Evolutionary conservation across 2,329 filamentous ascomycete species (phyloP).

Genomic region (Alternaria panax): DNA sequence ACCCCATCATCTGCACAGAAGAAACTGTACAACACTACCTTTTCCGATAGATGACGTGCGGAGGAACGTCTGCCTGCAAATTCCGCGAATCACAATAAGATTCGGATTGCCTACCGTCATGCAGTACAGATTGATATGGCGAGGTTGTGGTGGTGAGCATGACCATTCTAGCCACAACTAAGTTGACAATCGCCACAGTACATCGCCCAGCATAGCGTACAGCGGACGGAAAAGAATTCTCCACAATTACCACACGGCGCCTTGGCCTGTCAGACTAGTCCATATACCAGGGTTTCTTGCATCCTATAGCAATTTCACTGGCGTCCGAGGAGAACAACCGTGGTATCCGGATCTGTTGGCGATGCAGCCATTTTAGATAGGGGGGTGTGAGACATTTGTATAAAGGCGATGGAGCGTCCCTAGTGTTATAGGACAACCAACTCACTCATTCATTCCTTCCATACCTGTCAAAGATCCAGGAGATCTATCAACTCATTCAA

Average conservation of each 20-base stretch:
- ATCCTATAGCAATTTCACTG: constrained; percentile 14
- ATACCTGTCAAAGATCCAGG: constrained; percentile 1
- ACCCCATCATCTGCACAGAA: not conserved
- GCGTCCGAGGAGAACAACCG: not conserved
- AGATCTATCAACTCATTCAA: not conserved
- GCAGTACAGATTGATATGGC: not conserved
- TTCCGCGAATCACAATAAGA: constrained; percentile 3
- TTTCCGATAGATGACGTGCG: not conserved
- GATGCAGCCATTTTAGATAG: constrained; percentile 3
- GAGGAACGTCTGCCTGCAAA: not conserved
- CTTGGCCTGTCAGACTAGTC: constrained; percentile 8
- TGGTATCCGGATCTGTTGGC: not conserved
- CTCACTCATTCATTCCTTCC: constrained; percentile 3
- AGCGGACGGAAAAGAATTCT: constrained; percentile 14
- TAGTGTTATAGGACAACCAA: not conserved
- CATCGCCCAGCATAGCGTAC: constrained; percentile 4
- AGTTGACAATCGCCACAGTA: not conserved
- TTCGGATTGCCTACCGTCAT: not conserved
- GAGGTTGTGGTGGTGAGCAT: constrained; percentile 2
- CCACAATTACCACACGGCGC: constrained; percentile 9
- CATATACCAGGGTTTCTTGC: constrained; percentile 1
- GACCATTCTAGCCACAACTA: constrained; percentile 13
- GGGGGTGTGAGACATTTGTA: not conserved
- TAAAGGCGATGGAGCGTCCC: constrained; percentile 5
- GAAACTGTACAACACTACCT: not conserved